These are phyloP conservation scores for Schizopora paradoxa DNA, from an alignment of 1,284 basidiomycete species.

Conservation along the genomic window DNA sequence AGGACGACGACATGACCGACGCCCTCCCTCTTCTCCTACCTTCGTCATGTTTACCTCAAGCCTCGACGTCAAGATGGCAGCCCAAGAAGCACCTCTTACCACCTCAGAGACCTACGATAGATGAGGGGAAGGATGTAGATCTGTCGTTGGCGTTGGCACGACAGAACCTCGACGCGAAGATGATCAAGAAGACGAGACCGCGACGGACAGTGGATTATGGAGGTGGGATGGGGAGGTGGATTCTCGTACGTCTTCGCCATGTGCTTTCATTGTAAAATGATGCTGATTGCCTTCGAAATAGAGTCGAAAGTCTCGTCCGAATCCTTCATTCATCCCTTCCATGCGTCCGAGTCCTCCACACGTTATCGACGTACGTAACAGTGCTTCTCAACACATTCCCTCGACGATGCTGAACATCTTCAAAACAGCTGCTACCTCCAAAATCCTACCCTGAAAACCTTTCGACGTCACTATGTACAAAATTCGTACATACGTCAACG, in stretches of 20 bases:
- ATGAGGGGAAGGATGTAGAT: conserved; percentile 66
- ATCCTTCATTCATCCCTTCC: conserved; percentile 66
- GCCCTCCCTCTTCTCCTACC: conserved; percentile 17
- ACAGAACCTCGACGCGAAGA: conserved; percentile 65
- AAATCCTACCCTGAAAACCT: conserved; percentile 86
- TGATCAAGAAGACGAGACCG: conserved; percentile 86
- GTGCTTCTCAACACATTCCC: too few species aligned
- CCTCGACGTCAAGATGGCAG: conserved; percentile 33
- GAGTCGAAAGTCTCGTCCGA: conserved; percentile 64
- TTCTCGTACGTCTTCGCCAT: conserved; percentile 50
- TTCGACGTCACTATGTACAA: conserved; percentile 89
- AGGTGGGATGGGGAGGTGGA: conserved; percentile 80
- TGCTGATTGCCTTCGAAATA: conserved; percentile 1
- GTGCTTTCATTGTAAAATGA: background rate
- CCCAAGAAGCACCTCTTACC: conserved; percentile 41
- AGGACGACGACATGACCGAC: too few species aligned
- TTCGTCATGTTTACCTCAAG: conserved; percentile 3
- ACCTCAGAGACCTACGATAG: conserved; percentile 71
- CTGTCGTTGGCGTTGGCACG: conserved; percentile 68
- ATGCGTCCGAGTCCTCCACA: conserved; percentile 79
- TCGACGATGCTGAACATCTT: too few species aligned
- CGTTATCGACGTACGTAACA: conserved; percentile 72
- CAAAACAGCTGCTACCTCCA: conserved; percentile 90
- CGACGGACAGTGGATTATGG: conserved; percentile 93
- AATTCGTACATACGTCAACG: conserved; percentile 96